Base-by-base conservation (phyloP, 1,284 basidiomycete species). In the Flammula alnicola region DNA sequence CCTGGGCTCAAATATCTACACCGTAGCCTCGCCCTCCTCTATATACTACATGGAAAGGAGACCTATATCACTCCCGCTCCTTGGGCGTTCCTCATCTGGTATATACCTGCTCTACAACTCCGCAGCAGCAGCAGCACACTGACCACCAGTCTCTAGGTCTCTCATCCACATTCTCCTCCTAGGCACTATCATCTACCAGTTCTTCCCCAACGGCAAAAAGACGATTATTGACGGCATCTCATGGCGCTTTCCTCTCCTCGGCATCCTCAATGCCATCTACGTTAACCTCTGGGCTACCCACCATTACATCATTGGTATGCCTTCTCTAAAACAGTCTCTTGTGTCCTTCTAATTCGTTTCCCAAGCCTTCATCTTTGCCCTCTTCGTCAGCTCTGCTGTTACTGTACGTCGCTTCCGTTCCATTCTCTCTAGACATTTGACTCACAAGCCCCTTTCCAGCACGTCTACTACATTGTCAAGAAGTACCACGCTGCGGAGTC, bases 391-490 rank as follows among this genome's bases (percentile, higher is more conserved):
- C 63, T 88, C 85, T 51, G 70, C 86, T 16, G 89, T 93, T 5
- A 91, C 88, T 27, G 84, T 84, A 64, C 48, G 80, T 63, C 12
- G 38, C 36, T 51, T 12, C 41, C 17, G 22, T 16, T 14, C 12
- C 14, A 35, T 27, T 16, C 8, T 20, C 14, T 17, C 27, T 29
- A 38, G 32, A 55, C 26, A 5, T 12, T 54, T 29, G 44, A 49
- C 12, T 51, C n/a, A n/a, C n/a, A 37, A 52, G 35, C 17, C 33
- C 44, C 43, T 54, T 33, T 47, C 22, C 36, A 81, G 78, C 91
- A 96, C 71, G 91, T 96, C 67, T 98, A 97, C 76, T 95, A 94
- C 65, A 77, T 89, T 55, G 86, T 96, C 66, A 95, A 95, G 77
- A 91, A 91, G 69, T 81, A 85, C 56, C 86, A 96, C 68, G 68